phyloP scores from a whole-genome alignment of 129 eudicot genomes.

The Centrapalus pauciflorus region DNA sequence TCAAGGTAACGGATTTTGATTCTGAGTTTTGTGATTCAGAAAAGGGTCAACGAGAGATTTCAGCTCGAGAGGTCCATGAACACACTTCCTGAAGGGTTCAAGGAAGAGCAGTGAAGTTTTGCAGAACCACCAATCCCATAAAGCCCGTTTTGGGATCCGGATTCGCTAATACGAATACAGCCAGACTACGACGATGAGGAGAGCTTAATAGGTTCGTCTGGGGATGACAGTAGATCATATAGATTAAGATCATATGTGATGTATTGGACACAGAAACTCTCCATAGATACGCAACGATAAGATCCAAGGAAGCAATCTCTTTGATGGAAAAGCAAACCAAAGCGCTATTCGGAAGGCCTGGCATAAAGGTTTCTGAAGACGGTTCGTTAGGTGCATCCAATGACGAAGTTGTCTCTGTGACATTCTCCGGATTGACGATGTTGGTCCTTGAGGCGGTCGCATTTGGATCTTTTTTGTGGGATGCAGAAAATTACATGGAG shows the following conservation, averaged over 20 bases:
- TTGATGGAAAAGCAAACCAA: slow-evolving; percentile 91
- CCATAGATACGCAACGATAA: slow-evolving; percentile 77
- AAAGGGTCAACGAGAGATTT: slow-evolving; percentile 82
- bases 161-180: slow-evolving; percentile 57
- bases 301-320: slow-evolving; percentile 85
- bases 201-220: slow-evolving; percentile 22
- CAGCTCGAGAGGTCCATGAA: slow-evolving; percentile 94
- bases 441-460: slow-evolving; percentile 92
- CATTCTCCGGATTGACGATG: slow-evolving; percentile 75
- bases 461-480: slow-evolving; percentile 94
- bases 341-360: slow-evolving; percentile 89
- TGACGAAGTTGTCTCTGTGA: slow-evolving; percentile 50
- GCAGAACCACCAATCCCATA: slow-evolving; percentile 51
- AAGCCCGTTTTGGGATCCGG: slow-evolving; percentile 86
- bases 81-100: slow-evolving; percentile 79
- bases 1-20: too few relatives aligned
- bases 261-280: slow-evolving; percentile 92
- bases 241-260: slow-evolving; percentile 78
- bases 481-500: slow-evolving; percentile 81
- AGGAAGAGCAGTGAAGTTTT: slow-evolving; percentile 25
- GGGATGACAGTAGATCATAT: slow-evolving; percentile 45
- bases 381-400: slow-evolving; percentile 69
- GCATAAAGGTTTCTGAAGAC: slow-evolving; percentile 52
- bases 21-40: too few relatives aligned
- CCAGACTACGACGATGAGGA: slow-evolving; percentile 59